These are phyloP conservation scores for Bipolaris victoriae DNA, from an alignment of 2,329 filamentous ascomycete species.

Conservation along the genomic window DNA sequence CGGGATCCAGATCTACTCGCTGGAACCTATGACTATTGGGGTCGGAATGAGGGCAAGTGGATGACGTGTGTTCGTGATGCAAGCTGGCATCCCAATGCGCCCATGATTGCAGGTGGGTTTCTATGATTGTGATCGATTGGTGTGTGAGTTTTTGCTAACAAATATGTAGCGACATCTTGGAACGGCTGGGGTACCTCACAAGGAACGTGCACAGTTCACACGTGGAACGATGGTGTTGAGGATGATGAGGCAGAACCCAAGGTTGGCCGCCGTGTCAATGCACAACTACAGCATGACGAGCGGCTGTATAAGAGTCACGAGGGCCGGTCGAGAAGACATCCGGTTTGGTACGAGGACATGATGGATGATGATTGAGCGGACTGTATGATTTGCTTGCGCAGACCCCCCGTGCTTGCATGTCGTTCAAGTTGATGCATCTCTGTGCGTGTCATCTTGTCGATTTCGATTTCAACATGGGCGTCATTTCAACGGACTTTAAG, in stretches of 20 bases:
- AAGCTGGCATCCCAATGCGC: constrained; percentile 87
- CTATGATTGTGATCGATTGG: not conserved
- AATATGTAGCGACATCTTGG: constrained; percentile 74
- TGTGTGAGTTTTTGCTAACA: constrained; percentile 19
- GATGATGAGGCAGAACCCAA: constrained; percentile 63
- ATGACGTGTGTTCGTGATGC: constrained; percentile 84
- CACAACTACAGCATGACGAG: constrained; percentile 47
- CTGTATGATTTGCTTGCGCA: constrained; percentile 5
- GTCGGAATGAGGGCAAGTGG: constrained; percentile 66
- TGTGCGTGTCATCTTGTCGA: too few relatives aligned
- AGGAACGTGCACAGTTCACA: constrained; percentile 79
- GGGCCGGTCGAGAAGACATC: constrained; percentile 28
- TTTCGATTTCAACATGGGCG: too few relatives aligned
- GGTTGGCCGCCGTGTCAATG: constrained; percentile 45
- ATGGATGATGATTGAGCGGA: constrained; percentile 33
- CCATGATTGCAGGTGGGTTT: constrained; percentile 71
- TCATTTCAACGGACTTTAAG: too few relatives aligned
- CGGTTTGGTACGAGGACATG: constrained; percentile 39
- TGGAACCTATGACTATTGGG: constrained; percentile 63
- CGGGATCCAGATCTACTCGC: constrained; percentile 59
- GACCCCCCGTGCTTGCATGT: constrained; percentile 8
- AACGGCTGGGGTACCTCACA: constrained; percentile 76
- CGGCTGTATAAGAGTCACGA: constrained; percentile 37
- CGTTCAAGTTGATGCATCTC: not conserved
- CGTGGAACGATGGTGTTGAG: constrained; percentile 71